Conservation (phyloP, 75 land plant genomes). For the Cunninghamia lanceolata region DNA sequence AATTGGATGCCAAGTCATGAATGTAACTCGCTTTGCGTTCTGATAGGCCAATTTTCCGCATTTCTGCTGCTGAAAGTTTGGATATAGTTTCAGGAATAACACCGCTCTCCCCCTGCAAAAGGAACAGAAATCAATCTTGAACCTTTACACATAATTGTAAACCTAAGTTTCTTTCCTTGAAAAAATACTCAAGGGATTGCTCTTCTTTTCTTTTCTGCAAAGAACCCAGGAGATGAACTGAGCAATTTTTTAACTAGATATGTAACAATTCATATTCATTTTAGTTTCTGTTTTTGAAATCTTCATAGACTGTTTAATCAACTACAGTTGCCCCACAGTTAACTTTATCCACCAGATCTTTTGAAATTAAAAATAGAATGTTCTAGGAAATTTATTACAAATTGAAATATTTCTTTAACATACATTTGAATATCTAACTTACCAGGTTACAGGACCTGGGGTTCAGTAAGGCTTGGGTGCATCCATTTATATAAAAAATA, state of each 20-base stretch:
- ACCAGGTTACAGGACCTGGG: too few relatives aligned
- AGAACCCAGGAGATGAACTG: background rate
- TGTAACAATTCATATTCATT: background rate
- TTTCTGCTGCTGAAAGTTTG: conserved; percentile 49
- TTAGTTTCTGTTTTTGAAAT: background rate
- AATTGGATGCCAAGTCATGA: conserved; percentile 79
- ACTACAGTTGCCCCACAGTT: background rate
- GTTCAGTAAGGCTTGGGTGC: too few relatives aligned
- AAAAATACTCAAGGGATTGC: background rate
- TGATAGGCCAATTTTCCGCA: conserved; percentile 79
- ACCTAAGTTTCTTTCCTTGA: background rate
- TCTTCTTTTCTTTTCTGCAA: background rate
- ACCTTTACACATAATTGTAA: background rate
- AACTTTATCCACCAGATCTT: background rate
- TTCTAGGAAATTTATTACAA: background rate
- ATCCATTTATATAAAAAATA: too few relatives aligned
- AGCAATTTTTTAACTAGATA: background rate
- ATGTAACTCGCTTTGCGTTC: conserved; percentile 82
- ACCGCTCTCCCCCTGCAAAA: conserved; percentile 44
- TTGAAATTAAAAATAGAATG: background rate
- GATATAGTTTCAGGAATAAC: conserved; percentile 60
- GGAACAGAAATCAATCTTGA: background rate
- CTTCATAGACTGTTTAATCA: background rate
- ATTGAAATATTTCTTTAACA: background rate
- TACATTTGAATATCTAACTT: background rate